These are phyloP conservation scores for Rhodotorula glutinis DNA, from an alignment of 1,284 basidiomycete species.

Conservation along the genomic window DNA sequence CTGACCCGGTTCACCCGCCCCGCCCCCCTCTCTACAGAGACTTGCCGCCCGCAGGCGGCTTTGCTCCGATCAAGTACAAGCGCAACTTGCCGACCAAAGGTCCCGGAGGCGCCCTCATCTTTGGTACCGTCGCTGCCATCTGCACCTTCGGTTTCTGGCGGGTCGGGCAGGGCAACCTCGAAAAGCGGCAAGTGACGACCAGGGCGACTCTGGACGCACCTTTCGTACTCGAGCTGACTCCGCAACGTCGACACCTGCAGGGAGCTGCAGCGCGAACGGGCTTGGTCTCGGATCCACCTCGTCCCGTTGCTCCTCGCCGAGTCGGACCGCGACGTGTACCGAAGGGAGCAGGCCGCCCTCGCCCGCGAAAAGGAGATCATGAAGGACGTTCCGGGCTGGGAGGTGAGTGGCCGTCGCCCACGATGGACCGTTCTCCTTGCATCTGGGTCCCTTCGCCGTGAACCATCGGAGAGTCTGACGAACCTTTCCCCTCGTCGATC, in stretches of 20 bases:
- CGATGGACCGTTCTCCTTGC: too few species aligned
- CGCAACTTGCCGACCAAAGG: conserved; percentile 91
- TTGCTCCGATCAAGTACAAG: conserved; percentile 90
- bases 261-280: conserved; percentile 88
- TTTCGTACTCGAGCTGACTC: background rate
- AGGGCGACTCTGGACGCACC: too few species aligned
- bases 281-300: conserved; percentile 93
- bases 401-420: too few species aligned
- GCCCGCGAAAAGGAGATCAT: conserved; percentile 87
- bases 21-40: conserved; percentile 60
- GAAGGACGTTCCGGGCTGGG: conserved; percentile 92
- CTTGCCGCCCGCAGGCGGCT: conserved; percentile 91
- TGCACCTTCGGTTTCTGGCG: conserved; percentile 92
- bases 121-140: conserved; percentile 76
- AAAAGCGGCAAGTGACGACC: conserved; percentile 69
- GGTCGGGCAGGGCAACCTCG: conserved; percentile 82
- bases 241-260: conserved; percentile 57
- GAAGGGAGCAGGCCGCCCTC: conserved; percentile 73
- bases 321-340: conserved; percentile 54
- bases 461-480: background rate
- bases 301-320: conserved; percentile 62
- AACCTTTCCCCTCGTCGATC: background rate
- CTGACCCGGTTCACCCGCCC: background rate
- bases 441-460: too few species aligned
- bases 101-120: conserved; percentile 79